Conservation (phyloP, 1,284 basidiomycete species). For the Malassezia vespertilionis region DNA sequence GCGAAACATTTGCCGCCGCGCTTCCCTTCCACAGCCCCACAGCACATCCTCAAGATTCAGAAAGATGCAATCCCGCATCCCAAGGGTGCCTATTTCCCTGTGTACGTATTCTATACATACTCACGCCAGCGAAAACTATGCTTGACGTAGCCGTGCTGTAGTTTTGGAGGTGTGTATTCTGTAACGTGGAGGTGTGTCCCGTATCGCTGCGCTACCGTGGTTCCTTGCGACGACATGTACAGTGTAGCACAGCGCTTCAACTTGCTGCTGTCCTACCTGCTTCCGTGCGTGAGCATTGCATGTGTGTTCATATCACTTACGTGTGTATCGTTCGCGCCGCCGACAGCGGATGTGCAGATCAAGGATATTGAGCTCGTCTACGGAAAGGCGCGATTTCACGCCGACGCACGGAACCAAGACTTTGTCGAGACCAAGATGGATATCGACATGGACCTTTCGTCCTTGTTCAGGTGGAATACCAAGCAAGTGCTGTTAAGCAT, state of each 20-base stretch:
- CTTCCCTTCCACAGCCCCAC: slow-evolving; percentile 41
- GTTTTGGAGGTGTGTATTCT: slow-evolving; percentile 2
- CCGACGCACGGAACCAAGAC: slow-evolving; percentile 33
- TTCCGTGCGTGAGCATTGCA: slow-evolving; percentile 53
- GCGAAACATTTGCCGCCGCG: slow-evolving; percentile 35
- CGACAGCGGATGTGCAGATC: too few relatives aligned
- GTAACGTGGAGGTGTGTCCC: too few relatives aligned
- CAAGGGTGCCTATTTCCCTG: slow-evolving; percentile 40
- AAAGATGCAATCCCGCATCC: slow-evolving; percentile 43
- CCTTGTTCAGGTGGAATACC: slow-evolving; percentile 85
- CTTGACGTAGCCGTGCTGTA: neutral
- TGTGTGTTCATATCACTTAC: slow-evolving; percentile 57
- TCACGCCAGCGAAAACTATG: slow-evolving; percentile 25
- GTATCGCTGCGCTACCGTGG: neutral
- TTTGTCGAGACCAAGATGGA: slow-evolving; percentile 27
- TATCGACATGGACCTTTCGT: slow-evolving; percentile 57
- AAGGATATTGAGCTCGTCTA: too few relatives aligned
- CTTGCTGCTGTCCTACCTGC: too few relatives aligned
- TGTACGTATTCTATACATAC: slow-evolving; percentile 18
- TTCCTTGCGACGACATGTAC: slow-evolving; percentile 9
- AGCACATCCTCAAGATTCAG: slow-evolving; percentile 40
- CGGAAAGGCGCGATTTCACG: slow-evolving; percentile 25
- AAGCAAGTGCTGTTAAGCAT: slow-evolving; percentile 68
- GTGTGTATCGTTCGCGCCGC: too few relatives aligned
- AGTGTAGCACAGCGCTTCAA: slow-evolving; percentile 59